Percentiles rank a stretch among this genome's conserved stretches.
Evolutionary conservation across 2,329 filamentous ascomycete species (phyloP).

Genomic region (Aspergillus chevalieri): DNA sequence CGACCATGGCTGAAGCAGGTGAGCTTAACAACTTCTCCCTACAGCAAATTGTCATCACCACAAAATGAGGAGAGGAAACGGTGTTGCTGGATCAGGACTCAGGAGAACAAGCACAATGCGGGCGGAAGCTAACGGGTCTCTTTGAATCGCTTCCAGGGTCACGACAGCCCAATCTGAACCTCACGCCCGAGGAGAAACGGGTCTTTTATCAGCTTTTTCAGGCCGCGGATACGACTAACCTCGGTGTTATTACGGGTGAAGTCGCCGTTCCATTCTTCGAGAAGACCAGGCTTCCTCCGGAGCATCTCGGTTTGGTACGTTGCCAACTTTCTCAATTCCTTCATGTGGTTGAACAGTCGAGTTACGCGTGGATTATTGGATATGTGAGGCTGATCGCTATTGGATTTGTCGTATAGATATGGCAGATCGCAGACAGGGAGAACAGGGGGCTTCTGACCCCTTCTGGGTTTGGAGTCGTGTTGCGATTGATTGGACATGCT

Average conservation of each 20-base stretch:
- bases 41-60: background rate
- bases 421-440: slow-evolving; percentile 96
- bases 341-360: background rate
- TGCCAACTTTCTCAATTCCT: background rate
- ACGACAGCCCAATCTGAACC: slow-evolving; percentile 65
- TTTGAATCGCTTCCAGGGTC: slow-evolving; percentile 13
- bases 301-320: slow-evolving; percentile 78
- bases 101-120: slow-evolving; percentile 1
- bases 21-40: slow-evolving; percentile 9
- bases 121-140: slow-evolving; percentile 20
- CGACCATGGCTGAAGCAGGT: slow-evolving; percentile 30
- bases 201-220: slow-evolving; percentile 89
- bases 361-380: background rate
- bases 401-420: slow-evolving; percentile 60
- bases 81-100: slow-evolving; percentile 7
- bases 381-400: slow-evolving; percentile 1
- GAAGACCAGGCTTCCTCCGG: slow-evolving; percentile 81
- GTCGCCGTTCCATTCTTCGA: slow-evolving; percentile 97
- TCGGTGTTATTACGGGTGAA: slow-evolving; percentile 92
- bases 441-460: slow-evolving; percentile 92
- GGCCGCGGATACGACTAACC: slow-evolving; percentile 82
- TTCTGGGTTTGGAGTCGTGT: slow-evolving; percentile 83
- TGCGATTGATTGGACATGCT: slow-evolving; percentile 91
- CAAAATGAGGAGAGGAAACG: slow-evolving; percentile 11
- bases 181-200: slow-evolving; percentile 86